phyloP scores from a whole-genome alignment of 257 asterid genomes.

The Nicotiana noctiflora region DNA sequence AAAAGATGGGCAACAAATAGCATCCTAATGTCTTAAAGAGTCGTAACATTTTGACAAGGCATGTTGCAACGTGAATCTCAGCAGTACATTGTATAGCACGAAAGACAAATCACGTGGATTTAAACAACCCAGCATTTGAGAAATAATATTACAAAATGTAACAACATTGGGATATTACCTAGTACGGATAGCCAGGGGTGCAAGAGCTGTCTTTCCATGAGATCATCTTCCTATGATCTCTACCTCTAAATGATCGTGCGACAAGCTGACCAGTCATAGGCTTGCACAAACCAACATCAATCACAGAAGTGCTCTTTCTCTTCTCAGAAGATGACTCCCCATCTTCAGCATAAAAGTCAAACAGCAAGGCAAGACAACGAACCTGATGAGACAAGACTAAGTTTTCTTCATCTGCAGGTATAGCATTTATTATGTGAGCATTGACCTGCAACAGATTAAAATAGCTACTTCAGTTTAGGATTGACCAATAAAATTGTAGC shows the following conservation, averaged over 20 bases:
- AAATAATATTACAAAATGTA: not conserved
- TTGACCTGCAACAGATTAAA: conserved; percentile 55
- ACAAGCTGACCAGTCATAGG: conserved; percentile 61
- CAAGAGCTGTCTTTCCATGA: conserved; percentile 74
- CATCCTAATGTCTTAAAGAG: not conserved
- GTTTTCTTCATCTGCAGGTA: conserved; percentile 62
- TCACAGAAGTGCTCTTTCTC: conserved; percentile 47
- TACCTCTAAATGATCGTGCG: conserved; percentile 73
- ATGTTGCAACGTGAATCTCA: not conserved
- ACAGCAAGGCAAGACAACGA: conserved; percentile 80
- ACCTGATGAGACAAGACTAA: conserved; percentile 68
- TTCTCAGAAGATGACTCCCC: conserved; percentile 32
- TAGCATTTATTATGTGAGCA: conserved; percentile 51
- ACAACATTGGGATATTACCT: conserved; percentile 14
- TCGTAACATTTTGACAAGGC: not conserved
- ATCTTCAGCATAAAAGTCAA: conserved; percentile 67
- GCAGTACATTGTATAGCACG: not conserved
- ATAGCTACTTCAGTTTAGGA: conserved; percentile 1
- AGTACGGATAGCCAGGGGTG: conserved; percentile 73
- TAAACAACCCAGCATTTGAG: not conserved
- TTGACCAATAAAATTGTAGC: not conserved
- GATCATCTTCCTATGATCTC: conserved; percentile 87
- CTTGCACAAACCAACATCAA: conserved; percentile 75
- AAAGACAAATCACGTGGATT: not conserved
- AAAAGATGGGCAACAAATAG: not conserved